A percentile compares a stretch with the other conserved stretches of the same genome.
Evolutionary conservation across 768 basidiomycete genomes (phyloP).

Genomic region (Tephrocybe sp.): DNA sequence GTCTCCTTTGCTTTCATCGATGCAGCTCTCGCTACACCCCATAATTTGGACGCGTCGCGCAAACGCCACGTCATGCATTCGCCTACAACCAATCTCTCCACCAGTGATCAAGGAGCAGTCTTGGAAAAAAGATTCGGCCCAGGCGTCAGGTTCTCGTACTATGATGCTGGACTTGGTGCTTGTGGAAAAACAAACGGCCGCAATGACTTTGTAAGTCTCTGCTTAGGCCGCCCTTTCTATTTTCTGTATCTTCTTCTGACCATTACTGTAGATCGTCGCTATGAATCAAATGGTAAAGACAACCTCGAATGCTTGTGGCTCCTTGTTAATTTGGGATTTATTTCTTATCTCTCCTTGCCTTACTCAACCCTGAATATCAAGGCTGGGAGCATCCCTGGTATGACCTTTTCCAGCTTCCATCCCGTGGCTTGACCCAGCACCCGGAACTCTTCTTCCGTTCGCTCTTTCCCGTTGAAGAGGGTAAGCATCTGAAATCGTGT

Average conservation of each 20-base stretch:
- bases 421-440: neutral
- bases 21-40: slow-evolving; percentile 9
- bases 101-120: slow-evolving; percentile 2
- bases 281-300: slow-evolving; percentile 17
- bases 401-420: slow-evolving; percentile 3
- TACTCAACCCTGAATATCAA: neutral
- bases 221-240: too few species aligned
- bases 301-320: too few species aligned
- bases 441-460: slow-evolving; percentile 9
- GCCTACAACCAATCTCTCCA: slow-evolving; percentile 3
- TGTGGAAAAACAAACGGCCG: slow-evolving; percentile 39
- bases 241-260: too few species aligned
- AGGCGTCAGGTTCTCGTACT: slow-evolving; percentile 29
- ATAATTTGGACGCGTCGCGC: slow-evolving; percentile 5
- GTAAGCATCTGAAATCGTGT: slow-evolving; percentile 10
- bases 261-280: slow-evolving; percentile 38
- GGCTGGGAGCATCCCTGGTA: neutral
- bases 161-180: slow-evolving; percentile 39
- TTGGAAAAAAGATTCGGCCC: slow-evolving; percentile 27
- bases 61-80: slow-evolving; percentile 13
- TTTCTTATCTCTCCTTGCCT: neutral
- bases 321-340: too few species aligned
- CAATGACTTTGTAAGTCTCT: slow-evolving; percentile 40
- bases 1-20: slow-evolving; percentile 15
- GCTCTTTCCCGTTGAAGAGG: slow-evolving; percentile 10